Evolutionary conservation across 2,329 filamentous ascomycete species (phyloP), one percentile per base, ranked within the genome.

Genomic region (Sporothrix humicola): DNA sequence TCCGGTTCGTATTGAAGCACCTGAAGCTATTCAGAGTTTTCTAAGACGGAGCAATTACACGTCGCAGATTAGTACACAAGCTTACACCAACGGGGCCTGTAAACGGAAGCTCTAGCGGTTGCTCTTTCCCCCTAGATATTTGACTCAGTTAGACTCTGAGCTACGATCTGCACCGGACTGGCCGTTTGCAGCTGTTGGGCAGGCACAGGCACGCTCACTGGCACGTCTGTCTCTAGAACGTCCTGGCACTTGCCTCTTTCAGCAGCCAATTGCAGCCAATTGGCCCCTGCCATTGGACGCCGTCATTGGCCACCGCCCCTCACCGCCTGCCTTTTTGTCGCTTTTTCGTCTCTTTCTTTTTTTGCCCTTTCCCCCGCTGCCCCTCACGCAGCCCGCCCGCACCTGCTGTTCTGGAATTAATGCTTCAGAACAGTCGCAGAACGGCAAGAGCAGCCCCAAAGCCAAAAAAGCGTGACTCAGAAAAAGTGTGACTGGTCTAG

Each of bases 11-110:
- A 46, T 12, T 46, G 63, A 52, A 46, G 44, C 15, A 20, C 56
- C 42, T 71, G 66, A 71, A 71, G 72, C 72, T 73, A 71, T 73
- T 73, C 72, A 65, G 72, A 73, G 72, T 70, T 73, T 73, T 73
- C 23, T 23, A 48, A 65, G 52, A 46, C 68, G 52, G 65, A 42
- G 26, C 65, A 44, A 69, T 68, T 68, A 68, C 48, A 54, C 26
- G 26, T 52, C 17, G 48, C 65, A 42, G 48, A 54, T 61, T 50
- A 61, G 37, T 48, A 65, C 56, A 52, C 58, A 23, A 46, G 58
- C 44, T 54, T 52, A 72, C 59, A 72, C 58, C 42, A 15, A 48
- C 42, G 59, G 59, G 58, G 31, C 26, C 26, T 56, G 26, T 42
- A 26, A 42, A 37, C 5, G 15, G 59, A 17, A 23, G 12, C 13